Conservation (phyloP, 352 stramenopile species). For the Phytophthora rubi region DNA sequence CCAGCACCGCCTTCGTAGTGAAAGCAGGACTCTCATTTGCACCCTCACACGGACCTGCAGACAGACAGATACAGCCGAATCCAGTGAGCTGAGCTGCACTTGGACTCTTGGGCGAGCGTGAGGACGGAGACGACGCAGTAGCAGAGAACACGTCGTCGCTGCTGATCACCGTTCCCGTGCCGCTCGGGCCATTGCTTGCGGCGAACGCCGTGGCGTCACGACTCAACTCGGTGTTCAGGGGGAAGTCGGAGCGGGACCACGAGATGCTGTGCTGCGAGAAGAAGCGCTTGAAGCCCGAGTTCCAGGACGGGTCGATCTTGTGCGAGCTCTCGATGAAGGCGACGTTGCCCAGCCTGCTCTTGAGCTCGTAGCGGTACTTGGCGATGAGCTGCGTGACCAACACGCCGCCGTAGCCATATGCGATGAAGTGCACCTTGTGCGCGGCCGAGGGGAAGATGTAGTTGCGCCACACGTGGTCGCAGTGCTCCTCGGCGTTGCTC, state of each 20-base stretch:
- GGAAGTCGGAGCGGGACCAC: conserved; percentile 73
- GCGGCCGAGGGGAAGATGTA: conserved; percentile 84
- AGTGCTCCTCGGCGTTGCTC: conserved; percentile 88
- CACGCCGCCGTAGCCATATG: conserved; percentile 84
- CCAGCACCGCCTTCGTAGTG: conserved; percentile 72
- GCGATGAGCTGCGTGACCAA: conserved; percentile 85
- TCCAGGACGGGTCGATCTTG: conserved; percentile 78
- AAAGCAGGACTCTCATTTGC: conserved; percentile 66
- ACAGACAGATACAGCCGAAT: conserved; percentile 83
- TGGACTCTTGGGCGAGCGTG: conserved; percentile 36
- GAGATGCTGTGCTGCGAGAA: conserved; percentile 84
- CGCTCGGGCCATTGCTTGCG: conserved; percentile 11
- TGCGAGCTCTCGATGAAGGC: conserved; percentile 90
- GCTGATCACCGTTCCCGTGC: conserved; percentile 23
- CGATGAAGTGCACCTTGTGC: conserved; percentile 91
- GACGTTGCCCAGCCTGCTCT: conserved; percentile 84
- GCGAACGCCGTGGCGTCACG: conserved; percentile 36
- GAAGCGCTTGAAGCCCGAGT: conserved; percentile 76
- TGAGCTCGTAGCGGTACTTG: conserved; percentile 78
- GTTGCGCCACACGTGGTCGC: conserved; percentile 88
- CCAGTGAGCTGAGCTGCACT: conserved; percentile 45
- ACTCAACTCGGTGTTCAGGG: conserved; percentile 68
- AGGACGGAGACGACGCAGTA: conserved; percentile 32
- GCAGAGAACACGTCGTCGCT: conserved; percentile 30
- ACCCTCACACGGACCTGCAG: conserved; percentile 64